Evolutionary conservation across 306 rosid genomes (phyloP).

Genomic region (cucumber (Cucumis sativus)): DNA sequence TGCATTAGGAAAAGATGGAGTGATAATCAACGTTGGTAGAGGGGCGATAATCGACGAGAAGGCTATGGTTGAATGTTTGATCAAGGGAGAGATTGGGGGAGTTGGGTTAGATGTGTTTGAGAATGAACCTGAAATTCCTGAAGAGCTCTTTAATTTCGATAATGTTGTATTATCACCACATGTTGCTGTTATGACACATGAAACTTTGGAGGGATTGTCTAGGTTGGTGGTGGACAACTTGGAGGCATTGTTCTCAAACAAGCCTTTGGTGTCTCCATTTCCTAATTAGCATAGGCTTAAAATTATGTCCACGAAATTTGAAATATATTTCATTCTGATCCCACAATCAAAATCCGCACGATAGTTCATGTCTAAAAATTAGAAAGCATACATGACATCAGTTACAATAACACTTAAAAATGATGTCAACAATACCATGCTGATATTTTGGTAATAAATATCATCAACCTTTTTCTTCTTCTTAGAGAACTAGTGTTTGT

Average conservation of each 20-base stretch:
- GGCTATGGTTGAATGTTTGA: constrained; percentile 17
- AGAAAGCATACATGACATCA: no score
- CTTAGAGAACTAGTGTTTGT: not conserved
- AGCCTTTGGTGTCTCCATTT: constrained; percentile 9
- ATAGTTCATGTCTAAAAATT: no score
- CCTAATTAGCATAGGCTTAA: not conserved
- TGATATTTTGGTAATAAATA: no score
- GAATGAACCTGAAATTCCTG: constrained; percentile 38
- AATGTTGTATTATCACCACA: constrained; percentile 33
- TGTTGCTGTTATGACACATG: not conserved
- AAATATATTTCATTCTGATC: no score
- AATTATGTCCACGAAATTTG: no score
- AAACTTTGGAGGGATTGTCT: not conserved
- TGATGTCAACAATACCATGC: no score
- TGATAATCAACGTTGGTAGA: constrained; percentile 35
- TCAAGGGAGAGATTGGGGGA: constrained; percentile 11
- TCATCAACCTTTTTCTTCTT: not conserved
- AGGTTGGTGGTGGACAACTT: constrained; percentile 14
- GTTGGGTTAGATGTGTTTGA: constrained; percentile 59
- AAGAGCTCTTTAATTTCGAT: constrained; percentile 21
- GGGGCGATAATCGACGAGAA: constrained; percentile 33
- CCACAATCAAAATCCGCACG: no score
- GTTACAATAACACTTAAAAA: no score
- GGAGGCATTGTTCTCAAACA: constrained; percentile 22
- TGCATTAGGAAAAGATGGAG: constrained; percentile 31